Evolutionary conservation across 257 asterid genomes (phyloP).

Genomic region (Fraxinus excelsior): DNA sequence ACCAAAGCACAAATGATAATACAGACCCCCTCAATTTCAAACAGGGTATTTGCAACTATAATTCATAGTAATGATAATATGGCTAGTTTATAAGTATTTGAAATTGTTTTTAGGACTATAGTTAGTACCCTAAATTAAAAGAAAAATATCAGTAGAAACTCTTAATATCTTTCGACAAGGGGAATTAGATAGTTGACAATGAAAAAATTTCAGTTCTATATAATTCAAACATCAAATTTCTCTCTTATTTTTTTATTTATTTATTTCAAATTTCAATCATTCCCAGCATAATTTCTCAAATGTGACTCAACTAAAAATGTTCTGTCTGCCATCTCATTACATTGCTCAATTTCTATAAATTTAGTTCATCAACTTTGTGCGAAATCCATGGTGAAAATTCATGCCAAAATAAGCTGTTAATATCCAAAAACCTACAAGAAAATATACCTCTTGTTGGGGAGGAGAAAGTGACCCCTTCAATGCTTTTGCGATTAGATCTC

Average conservation of each 20-base stretch:
- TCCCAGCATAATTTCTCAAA: neutral
- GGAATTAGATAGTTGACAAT: slow-evolving; percentile 3
- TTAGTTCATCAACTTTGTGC: neutral
- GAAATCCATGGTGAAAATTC: slow-evolving; percentile 7
- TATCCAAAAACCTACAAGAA: slow-evolving; percentile 17
- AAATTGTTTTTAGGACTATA: neutral
- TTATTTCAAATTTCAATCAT: neutral
- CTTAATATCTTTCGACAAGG: slow-evolving; percentile 2
- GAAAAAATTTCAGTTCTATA: slow-evolving; percentile 12
- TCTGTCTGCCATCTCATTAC: neutral
- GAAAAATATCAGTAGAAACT: neutral
- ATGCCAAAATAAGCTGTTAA: slow-evolving; percentile 6
- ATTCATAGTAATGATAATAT: slow-evolving; percentile 9
- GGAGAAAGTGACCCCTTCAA: slow-evolving; percentile 88
- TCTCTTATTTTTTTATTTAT: neutral
- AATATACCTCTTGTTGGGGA: slow-evolving; percentile 80
- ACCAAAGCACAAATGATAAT: neutral
- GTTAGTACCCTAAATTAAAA: neutral
- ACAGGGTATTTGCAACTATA: slow-evolving; percentile 3
- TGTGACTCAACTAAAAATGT: neutral
- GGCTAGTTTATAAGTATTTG: too few relatives aligned
- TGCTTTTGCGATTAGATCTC: slow-evolving; percentile 91
- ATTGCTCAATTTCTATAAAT: neutral
- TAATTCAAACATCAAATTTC: slow-evolving; percentile 14
- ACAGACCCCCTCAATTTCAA: neutral